Base-by-base conservation (phyloP, 345 rosid species). In the Populus simonii region DNA sequence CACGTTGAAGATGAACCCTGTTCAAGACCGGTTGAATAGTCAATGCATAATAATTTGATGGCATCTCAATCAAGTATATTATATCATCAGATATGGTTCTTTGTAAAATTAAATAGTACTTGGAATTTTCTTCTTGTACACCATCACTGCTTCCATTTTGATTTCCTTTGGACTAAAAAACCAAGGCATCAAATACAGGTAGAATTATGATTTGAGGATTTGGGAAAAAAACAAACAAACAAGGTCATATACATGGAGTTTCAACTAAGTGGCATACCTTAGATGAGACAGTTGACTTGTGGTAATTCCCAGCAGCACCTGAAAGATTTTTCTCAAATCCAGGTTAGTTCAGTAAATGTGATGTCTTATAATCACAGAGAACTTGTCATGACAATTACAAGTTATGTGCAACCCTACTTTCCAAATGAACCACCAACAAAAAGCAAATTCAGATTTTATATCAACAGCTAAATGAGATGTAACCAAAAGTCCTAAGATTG, bases 1-100 rank as follows among this genome's bases (percentile, higher is more conserved):
- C 93, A 73, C 93, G 94, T 47, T 91, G 99, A 80, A 96, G 97
- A 78, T 80, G 94, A 82, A 89, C 86, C 91, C 99, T 96, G 86
- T 77, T 77, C 86, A 81, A 76, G 36, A 78, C 38, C 76, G 78
- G 66, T 78, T 72, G 71, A 79, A 73, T 63, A 78, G 82, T 75
- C 78, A 80, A 70, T 72, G 8, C 79, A 41, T 35, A 38, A 47
- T 22, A 74, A 41, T 22, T 72, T 31, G 78, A 57, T 74, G 66
- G 41, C 55, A 79, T 20, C 53, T 43, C 62, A 70, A 76, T 72
- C 16, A 57, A 39, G 65, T 15, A 62, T 68, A 43, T 57, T 53
- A n/a, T 57, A 49, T 62, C 62, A 65, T 41, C 20, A 27, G 23
- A 66, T 31, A 73, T 72, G 51, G 13, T 61, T 66, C 63, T 47